Percentiles rank a stretch among this genome's conserved stretches.
Conservation (phyloP, 345 rosid species). For the Orychophragmus violaceus region DNA sequence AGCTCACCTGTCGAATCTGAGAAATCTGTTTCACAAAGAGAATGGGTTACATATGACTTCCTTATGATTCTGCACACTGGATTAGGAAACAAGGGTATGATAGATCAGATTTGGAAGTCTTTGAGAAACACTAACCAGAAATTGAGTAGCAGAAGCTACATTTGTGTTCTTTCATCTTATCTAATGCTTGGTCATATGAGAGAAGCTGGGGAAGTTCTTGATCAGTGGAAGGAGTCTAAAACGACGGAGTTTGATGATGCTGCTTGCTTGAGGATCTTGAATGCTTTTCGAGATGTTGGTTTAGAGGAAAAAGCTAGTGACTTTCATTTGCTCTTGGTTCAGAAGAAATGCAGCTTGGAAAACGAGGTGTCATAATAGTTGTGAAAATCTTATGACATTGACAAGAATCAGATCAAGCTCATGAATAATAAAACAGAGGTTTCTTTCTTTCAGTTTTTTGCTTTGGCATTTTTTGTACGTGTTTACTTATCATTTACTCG, state of each 20-base stretch:
- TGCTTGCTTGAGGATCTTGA: constrained; percentile 51
- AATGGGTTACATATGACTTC: constrained; percentile 87
- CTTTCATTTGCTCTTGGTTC: constrained; percentile 44
- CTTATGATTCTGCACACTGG: constrained; percentile 71
- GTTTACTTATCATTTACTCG: not conserved
- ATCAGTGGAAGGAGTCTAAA: constrained; percentile 75
- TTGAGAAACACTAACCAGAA: constrained; percentile 74
- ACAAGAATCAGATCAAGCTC: not conserved
- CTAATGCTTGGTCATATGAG: constrained; percentile 62
- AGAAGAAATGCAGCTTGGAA: constrained; percentile 35
- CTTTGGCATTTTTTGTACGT: not conserved
- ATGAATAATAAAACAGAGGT: constrained; percentile 7
- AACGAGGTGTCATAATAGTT: constrained; percentile 4
- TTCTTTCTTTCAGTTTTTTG: not conserved
- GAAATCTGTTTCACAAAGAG: constrained; percentile 62
- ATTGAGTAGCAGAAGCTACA: constrained; percentile 74
- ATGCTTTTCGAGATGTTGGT: constrained; percentile 45
- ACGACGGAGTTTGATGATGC: constrained; percentile 51
- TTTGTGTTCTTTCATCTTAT: constrained; percentile 69
- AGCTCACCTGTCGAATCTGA: constrained; percentile 53
- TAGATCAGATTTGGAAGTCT: constrained; percentile 91
- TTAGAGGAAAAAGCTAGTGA: constrained; percentile 42
- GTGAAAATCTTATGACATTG: not conserved
- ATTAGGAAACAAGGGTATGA: constrained; percentile 61
- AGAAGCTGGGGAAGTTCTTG: constrained; percentile 66